Evolutionary conservation across 2,329 filamentous ascomycete species (phyloP).

Genomic region (Aspergillus flavus): DNA sequence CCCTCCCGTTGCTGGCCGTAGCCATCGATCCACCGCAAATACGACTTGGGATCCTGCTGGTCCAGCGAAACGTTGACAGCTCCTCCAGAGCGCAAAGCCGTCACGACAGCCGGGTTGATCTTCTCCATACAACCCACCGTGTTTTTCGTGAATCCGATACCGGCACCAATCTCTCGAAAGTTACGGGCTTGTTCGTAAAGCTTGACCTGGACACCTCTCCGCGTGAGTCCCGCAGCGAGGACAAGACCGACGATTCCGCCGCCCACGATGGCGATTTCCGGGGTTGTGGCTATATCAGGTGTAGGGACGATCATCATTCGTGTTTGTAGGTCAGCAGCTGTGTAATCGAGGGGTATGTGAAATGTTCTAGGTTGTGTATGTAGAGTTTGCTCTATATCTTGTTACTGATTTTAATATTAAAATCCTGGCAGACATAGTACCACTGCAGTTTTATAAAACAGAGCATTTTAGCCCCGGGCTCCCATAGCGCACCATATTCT

Average conservation of each 20-base stretch:
- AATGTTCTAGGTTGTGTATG: background rate
- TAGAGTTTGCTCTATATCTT: too few species aligned
- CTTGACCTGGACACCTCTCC: slow-evolving; percentile 2
- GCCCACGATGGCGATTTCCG: slow-evolving; percentile 12
- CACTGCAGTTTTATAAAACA: too few species aligned
- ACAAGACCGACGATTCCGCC: slow-evolving; percentile 14
- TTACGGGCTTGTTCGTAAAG: slow-evolving; percentile 8
- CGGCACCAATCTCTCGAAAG: slow-evolving; percentile 8
- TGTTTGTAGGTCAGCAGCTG: background rate
- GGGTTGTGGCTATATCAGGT: background rate
- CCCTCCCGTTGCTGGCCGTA: slow-evolving; percentile 23
- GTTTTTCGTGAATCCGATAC: slow-evolving; percentile 3
- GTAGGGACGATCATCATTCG: background rate
- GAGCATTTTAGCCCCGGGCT: too few species aligned
- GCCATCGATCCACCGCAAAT: slow-evolving; percentile 20
- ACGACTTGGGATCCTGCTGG: slow-evolving; percentile 3
- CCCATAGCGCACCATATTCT: too few species aligned
- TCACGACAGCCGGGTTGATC: slow-evolving; percentile 1
- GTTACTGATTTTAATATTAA: too few species aligned
- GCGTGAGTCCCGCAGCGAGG: slow-evolving; percentile 10
- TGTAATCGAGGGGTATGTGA: background rate
- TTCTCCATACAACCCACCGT: slow-evolving; percentile 5
- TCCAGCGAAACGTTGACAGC: background rate
- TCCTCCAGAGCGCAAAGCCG: background rate
- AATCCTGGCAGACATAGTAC: too few species aligned